Evolutionary conservation across 2,329 filamentous ascomycete species (phyloP).

Genomic region (Rhynchosporium graminicola): DNA sequence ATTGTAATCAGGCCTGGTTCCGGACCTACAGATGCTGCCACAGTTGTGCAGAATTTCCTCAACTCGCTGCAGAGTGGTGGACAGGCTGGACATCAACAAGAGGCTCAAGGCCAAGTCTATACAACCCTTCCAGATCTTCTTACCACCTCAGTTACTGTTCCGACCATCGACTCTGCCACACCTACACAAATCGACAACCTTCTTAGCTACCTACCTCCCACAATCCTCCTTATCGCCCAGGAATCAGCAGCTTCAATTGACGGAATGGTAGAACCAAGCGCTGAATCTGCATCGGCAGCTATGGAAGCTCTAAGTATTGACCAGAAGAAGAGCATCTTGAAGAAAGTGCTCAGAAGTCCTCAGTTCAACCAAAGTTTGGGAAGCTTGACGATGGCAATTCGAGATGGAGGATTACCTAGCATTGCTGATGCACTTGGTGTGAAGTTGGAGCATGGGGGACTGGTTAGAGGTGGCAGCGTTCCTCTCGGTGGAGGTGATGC

Average conservation of each 20-base stretch:
- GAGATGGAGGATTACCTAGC: constrained; percentile 87
- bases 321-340: constrained; percentile 80
- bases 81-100: constrained; percentile 42
- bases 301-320: constrained; percentile 70
- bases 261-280: constrained; percentile 63
- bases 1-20: constrained; percentile 56
- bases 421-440: constrained; percentile 85
- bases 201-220: constrained; percentile 75
- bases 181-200: constrained; percentile 72
- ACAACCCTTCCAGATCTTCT: constrained; percentile 87
- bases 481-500: constrained; percentile 86
- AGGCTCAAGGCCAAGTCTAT: constrained; percentile 64
- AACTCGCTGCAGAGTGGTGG: constrained; percentile 69
- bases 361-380: constrained; percentile 87
- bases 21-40: constrained; percentile 65
- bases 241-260: constrained; percentile 60
- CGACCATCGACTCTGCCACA: constrained; percentile 61
- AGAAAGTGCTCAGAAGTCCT: constrained; percentile 81
- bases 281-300: constrained; percentile 69
- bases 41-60: constrained; percentile 84
- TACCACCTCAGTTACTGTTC: constrained; percentile 73
- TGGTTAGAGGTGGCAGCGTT: constrained; percentile 74
- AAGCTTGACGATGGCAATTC: constrained; percentile 81
- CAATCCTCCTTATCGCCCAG: constrained; percentile 75
- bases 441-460: constrained; percentile 80